Base-by-base conservation (phyloP, 2,329 filamentous ascomycete species). In the Aspergillus awamori region DNA sequence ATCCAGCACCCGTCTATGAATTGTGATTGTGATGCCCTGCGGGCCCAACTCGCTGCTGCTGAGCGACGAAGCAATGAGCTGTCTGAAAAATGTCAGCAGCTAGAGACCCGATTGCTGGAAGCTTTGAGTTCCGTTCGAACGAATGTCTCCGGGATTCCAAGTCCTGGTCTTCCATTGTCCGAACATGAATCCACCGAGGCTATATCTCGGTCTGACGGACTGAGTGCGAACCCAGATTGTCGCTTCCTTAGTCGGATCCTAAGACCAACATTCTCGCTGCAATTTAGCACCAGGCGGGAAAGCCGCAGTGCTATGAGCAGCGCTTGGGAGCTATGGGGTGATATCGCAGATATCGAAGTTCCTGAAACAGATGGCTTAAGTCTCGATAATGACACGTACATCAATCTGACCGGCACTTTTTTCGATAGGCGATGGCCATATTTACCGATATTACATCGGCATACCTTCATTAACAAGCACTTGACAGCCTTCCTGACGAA, bases 391-490 rank as follows among this genome's bases (percentile, higher is more conserved):
- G 51, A 36, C 2, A 43, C 51, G 8, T 61, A 54, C 36, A 4
- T 59, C 8, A 48, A 57, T 8, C 36, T 71, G 22, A 53, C 63
- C 17, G 60, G 65, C n/a, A 58, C 53, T 8, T 72, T 71, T 43
- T 72, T 72, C 39, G 63, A 62, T 36, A 53, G 60, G n/a, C 59
- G 68, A 53, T 71, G 68, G 70, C 67, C 69, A 4, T 69, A 70
- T 47, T 56, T 69, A 8, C 69, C 69, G 11, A 62, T 70, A 4
- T 55, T 71, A 2, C 68, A 71, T 51, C 61, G 62, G 53, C 63
- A 62, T 1, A 62, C 62, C 2, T 70, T 70, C 41, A 33, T 63
- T n/a, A 53, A 62, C 7, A 39, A 66, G 13, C 58, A 66, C 28
- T 59, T 63, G 17, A 53, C 15, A 43, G 38, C 58, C 26, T 56